phyloP scores from a whole-genome alignment of 345 rosid species.

The Brassica rapa region DNA sequence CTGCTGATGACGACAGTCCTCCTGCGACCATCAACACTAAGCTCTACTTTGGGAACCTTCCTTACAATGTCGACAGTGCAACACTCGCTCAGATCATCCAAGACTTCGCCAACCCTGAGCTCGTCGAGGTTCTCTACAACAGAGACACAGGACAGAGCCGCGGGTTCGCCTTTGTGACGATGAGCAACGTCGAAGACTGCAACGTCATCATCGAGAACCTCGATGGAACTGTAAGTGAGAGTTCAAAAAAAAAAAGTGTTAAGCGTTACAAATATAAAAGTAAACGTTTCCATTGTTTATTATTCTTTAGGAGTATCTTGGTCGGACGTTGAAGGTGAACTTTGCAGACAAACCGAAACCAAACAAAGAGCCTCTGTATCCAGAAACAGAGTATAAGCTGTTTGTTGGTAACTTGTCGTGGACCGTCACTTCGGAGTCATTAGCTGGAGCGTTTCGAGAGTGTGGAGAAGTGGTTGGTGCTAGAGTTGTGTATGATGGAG shows the following conservation, averaged over 20 bases:
- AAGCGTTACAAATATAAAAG: not conserved
- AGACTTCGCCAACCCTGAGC: slow-evolving; percentile 74
- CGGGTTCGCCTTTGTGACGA: slow-evolving; percentile 91
- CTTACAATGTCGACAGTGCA: slow-evolving; percentile 87
- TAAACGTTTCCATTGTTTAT: not conserved
- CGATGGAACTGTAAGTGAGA: slow-evolving; percentile 76
- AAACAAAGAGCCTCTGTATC: slow-evolving; percentile 62
- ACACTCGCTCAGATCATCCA: slow-evolving; percentile 88
- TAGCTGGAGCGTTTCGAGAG: slow-evolving; percentile 65
- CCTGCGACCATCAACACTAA: slow-evolving; percentile 52
- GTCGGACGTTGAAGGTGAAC: slow-evolving; percentile 72
- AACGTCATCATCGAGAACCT: slow-evolving; percentile 68
- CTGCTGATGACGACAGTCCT: slow-evolving; percentile 22
- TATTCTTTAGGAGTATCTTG: slow-evolving; percentile 58
- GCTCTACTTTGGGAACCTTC: slow-evolving; percentile 91
- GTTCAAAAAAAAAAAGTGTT: not conserved
- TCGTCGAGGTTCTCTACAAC: slow-evolving; percentile 85
- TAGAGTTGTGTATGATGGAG: slow-evolving; percentile 84
- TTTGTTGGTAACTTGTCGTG: slow-evolving; percentile 88
- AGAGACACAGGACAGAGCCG: slow-evolving; percentile 81
- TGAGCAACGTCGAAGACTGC: slow-evolving; percentile 86
- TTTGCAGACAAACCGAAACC: slow-evolving; percentile 71
- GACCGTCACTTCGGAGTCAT: slow-evolving; percentile 75
- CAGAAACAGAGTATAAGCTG: slow-evolving; percentile 81
- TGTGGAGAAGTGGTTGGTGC: slow-evolving; percentile 83